These are phyloP conservation scores for Colletotrichum tropicale DNA, from an alignment of 2,329 filamentous ascomycete species.

Conservation along the genomic window DNA sequence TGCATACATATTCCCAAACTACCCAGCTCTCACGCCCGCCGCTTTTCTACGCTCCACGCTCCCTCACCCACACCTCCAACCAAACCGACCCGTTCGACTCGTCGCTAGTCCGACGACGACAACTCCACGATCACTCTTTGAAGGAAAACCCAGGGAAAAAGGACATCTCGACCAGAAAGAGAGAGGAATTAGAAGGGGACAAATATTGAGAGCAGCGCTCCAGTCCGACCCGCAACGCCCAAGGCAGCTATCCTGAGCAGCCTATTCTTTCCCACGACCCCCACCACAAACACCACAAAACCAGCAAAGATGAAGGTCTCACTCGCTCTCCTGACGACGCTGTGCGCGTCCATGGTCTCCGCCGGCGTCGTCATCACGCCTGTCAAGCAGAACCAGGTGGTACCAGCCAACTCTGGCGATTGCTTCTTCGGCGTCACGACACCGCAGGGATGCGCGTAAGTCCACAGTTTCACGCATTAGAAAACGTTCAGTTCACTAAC, in stretches of 20 bases:
- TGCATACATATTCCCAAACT: neutral
- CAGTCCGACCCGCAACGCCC: neutral
- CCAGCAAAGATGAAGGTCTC: constrained; percentile 45
- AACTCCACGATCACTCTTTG: neutral
- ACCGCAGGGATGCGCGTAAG: constrained; percentile 62
- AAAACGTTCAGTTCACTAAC: rapidly evolving
- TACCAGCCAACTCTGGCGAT: constrained; percentile 47
- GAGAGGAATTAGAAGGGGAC: neutral
- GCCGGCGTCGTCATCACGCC: constrained; percentile 63
- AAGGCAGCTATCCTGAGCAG: constrained; percentile 8
- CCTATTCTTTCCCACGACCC: neutral
- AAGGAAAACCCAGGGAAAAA: neutral
- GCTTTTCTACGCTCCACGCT: too few relatives aligned
- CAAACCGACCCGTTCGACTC: neutral
- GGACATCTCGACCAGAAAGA: neutral
- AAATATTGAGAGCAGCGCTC: neutral
- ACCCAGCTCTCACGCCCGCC: rapidly evolving
- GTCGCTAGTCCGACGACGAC: constrained; percentile 12
- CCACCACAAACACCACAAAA: neutral
- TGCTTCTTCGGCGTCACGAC: constrained; percentile 63
- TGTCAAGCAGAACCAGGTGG: constrained; percentile 54
- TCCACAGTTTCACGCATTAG: neutral
- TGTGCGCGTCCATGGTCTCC: constrained; percentile 49
- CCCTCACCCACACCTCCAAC: neutral
- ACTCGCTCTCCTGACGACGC: constrained; percentile 43